A percentile compares a stretch with the other conserved stretches of the same genome.
phyloP scores from a whole-genome alignment of 352 stramenopile species.

The Globisporangium sylvaticum region DNA sequence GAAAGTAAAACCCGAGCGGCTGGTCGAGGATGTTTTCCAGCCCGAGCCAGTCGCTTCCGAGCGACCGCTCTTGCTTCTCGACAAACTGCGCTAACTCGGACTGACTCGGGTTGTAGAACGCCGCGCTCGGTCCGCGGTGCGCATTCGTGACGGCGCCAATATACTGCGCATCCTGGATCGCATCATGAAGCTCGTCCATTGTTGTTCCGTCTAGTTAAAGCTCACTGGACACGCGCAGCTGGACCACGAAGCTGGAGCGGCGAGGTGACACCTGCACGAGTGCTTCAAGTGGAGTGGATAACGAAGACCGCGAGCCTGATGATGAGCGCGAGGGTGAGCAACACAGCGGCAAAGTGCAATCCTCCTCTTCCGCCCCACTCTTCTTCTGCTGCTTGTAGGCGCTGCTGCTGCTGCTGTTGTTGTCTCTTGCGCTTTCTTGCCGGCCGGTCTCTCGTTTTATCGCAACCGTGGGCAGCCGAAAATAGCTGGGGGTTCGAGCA shows the following conservation, averaged over 20 bases:
- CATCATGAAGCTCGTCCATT: slow-evolving; percentile 89
- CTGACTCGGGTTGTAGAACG: slow-evolving; percentile 68
- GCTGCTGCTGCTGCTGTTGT: not conserved
- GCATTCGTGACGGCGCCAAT: slow-evolving; percentile 80
- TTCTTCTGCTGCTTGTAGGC: not conserved
- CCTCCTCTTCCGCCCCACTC: not conserved
- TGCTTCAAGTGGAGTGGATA: not conserved
- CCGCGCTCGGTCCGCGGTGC: slow-evolving; percentile 56
- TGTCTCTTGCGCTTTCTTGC: not conserved
- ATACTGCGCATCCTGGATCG: slow-evolving; percentile 88
- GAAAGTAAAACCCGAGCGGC: slow-evolving; percentile 80
- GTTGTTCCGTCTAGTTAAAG: not conserved
- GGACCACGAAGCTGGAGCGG: not conserved
- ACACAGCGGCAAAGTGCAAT: not conserved
- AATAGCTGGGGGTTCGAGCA: not conserved
- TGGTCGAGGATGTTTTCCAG: slow-evolving; percentile 75
- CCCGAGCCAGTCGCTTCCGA: slow-evolving; percentile 52
- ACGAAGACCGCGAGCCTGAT: not conserved
- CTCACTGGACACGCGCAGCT: not conserved
- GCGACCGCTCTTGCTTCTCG: slow-evolving; percentile 45
- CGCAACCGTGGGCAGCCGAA: not conserved
- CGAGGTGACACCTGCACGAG: not conserved
- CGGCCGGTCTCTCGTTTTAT: not conserved
- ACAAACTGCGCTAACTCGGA: slow-evolving; percentile 65
- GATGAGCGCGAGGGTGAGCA: not conserved